A percentile compares a stretch with the other conserved stretches of the same genome.
These are phyloP conservation scores for Auricularia sp. DNA, from an alignment of 768 basidiomycete species.

Conservation along the genomic window DNA sequence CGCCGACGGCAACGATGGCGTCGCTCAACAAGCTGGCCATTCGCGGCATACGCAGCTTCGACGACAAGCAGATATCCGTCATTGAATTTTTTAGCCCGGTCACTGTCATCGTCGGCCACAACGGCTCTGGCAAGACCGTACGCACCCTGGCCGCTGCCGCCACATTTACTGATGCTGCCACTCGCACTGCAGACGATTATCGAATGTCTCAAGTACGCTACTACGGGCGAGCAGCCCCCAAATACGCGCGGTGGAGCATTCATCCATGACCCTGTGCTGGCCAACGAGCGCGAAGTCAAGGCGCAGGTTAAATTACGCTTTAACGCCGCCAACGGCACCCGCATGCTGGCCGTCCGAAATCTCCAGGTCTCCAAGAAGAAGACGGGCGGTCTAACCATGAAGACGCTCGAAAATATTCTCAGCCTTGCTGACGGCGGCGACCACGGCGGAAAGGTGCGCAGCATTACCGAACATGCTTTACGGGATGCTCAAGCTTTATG, in stretches of 20 bases:
- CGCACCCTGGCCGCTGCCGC: conserved; percentile 7
- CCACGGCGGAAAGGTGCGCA: conserved; percentile 61
- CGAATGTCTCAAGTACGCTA: conserved; percentile 98
- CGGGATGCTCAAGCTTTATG: background rate
- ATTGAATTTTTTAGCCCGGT: conserved; percentile 97
- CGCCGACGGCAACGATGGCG: conserved; percentile 41
- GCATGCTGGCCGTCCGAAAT: conserved; percentile 86
- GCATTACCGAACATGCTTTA: background rate
- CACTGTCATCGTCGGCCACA: conserved; percentile 97
- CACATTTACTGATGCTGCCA: background rate
- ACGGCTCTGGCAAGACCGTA: conserved; percentile 93
- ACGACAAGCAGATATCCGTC: conserved; percentile 86
- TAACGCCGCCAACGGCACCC: conserved; percentile 74
- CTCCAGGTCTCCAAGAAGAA: conserved; percentile 92
- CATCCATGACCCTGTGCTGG: conserved; percentile 98
- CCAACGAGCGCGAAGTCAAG: conserved; percentile 97
- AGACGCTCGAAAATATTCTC: conserved; percentile 90
- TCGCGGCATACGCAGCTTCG: conserved; percentile 65
- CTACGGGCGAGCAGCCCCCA: conserved; percentile 95
- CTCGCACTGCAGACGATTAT: conserved; percentile 61
- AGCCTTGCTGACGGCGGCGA: conserved; percentile 59
- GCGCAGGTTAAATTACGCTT: conserved; percentile 87
- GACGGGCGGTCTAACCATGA: conserved; percentile 82
- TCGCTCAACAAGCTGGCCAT: conserved; percentile 88
- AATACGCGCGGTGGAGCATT: conserved; percentile 98